Evolutionary conservation across 2,329 filamentous ascomycete species (phyloP).

Genomic region (Trichoderma afroharzianum): DNA sequence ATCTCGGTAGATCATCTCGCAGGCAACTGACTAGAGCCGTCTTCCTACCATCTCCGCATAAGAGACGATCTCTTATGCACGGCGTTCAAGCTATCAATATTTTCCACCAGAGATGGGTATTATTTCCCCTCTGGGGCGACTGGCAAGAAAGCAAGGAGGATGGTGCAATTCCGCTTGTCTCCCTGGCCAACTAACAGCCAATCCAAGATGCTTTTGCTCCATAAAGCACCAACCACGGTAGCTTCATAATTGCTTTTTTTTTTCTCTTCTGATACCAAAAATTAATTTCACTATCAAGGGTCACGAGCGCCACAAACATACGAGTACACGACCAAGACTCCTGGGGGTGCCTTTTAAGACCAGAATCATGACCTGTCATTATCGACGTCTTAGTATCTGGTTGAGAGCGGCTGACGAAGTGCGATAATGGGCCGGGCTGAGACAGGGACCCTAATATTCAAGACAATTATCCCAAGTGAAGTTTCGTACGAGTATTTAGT

Average conservation of each 20-base stretch:
- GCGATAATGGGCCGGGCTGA: neutral
- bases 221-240: neutral
- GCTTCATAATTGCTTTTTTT: neutral
- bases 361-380: neutral
- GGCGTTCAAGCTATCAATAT: neutral
- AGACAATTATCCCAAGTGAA: neutral
- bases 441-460: neutral
- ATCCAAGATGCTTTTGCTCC: neutral
- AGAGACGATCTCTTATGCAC: neutral
- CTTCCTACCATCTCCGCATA: neutral
- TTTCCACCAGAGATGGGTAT: neutral
- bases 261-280: neutral
- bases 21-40: neutral
- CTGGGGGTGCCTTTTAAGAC: neutral
- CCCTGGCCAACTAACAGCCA: slow-evolving; percentile 7
- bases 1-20: neutral
- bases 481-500: neutral
- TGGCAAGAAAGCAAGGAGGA: slow-evolving; percentile 2
- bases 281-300: neutral
- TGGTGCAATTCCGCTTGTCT: slow-evolving; percentile 2
- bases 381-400: neutral
- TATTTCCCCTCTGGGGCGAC: neutral
- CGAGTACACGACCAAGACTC: neutral
- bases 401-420: neutral
- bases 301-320: neutral